Evolutionary conservation across 805 yeast species (phyloP).

Genomic region (Wickerhamiella occidentalis): DNA sequence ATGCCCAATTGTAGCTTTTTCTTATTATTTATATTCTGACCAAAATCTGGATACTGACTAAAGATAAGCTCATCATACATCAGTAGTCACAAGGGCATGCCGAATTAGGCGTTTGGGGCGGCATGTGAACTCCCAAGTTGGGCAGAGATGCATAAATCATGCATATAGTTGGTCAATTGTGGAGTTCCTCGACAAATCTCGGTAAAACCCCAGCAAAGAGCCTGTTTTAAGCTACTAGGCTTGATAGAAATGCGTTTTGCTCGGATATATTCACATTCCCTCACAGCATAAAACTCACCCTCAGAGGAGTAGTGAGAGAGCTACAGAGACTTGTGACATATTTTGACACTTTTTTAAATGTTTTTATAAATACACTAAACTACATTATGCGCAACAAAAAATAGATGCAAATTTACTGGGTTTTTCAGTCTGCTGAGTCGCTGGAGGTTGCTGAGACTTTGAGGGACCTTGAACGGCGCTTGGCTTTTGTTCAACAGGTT

Average conservation of each 20-base stretch:
- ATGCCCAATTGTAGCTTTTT: too few relatives aligned
- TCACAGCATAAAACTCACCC: too few relatives aligned
- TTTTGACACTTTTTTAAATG: not conserved
- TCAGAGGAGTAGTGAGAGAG: too few relatives aligned
- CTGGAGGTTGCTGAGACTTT: conserved; percentile 7
- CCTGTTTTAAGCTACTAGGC: too few relatives aligned
- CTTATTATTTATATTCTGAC: too few relatives aligned
- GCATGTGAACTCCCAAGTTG: not conserved
- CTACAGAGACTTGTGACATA: too few relatives aligned
- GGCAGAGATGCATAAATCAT: not conserved
- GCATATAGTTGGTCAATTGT: not conserved
- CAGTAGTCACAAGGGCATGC: not conserved
- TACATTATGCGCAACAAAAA: conserved; percentile 9
- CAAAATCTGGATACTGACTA: not conserved
- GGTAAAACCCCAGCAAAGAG: too few relatives aligned
- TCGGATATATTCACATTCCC: too few relatives aligned
- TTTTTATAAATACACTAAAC: conserved; percentile 3
- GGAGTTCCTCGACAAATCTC: too few relatives aligned
- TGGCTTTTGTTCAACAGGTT: not conserved
- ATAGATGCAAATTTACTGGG: conserved; percentile 6
- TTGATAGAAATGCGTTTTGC: too few relatives aligned
- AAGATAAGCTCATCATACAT: not conserved
- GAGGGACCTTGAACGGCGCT: conserved; percentile 5
- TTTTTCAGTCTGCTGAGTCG: conserved; percentile 2
- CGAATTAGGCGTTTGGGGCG: not conserved